Percentiles rank a stretch among this genome's conserved stretches.
phyloP scores from a whole-genome alignment of 2,329 filamentous ascomycete genomes.

The Chaetomium globosum region DNA sequence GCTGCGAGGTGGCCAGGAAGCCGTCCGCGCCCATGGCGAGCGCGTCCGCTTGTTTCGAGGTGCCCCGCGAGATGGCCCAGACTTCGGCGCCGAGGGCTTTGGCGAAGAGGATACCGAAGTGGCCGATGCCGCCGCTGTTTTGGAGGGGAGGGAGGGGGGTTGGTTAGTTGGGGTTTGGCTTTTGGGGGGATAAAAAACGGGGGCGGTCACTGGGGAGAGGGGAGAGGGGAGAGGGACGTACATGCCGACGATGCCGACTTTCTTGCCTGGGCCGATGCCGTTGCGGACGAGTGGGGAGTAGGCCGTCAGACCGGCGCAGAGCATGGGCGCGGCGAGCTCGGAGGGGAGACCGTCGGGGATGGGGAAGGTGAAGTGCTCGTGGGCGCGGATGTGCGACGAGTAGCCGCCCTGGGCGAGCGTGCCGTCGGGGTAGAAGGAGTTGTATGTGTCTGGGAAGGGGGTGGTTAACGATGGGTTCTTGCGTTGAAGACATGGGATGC shows the following conservation, averaged over 20 bases:
- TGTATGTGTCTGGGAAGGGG: slow-evolving; percentile 57
- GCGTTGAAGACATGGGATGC: neutral
- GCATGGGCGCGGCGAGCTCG: slow-evolving; percentile 73
- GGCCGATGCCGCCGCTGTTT: neutral
- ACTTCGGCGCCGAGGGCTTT: neutral
- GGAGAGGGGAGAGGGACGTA: neutral
- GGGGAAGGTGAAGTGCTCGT: slow-evolving; percentile 72
- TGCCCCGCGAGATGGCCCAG: neutral
- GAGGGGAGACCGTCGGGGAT: slow-evolving; percentile 69
- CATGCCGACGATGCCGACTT: slow-evolving; percentile 73
- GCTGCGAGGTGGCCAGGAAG: neutral
- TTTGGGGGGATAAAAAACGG: neutral
- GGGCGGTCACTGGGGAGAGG: too few species aligned
- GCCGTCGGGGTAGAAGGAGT: slow-evolving; percentile 55
- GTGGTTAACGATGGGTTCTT: neutral
- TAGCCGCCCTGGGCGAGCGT: slow-evolving; percentile 62
- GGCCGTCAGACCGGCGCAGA: slow-evolving; percentile 81
- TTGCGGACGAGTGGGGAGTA: slow-evolving; percentile 80
- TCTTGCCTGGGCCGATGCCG: slow-evolving; percentile 74
- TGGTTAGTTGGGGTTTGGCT: neutral
- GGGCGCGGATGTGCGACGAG: slow-evolving; percentile 47
- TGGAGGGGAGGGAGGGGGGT: too few species aligned
- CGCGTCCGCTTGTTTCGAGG: neutral
- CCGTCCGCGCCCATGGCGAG: neutral
- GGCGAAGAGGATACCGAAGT: neutral